Evolutionary conservation across 768 basidiomycete species (phyloP).

Genomic region (Boletus vermiculosoides): DNA sequence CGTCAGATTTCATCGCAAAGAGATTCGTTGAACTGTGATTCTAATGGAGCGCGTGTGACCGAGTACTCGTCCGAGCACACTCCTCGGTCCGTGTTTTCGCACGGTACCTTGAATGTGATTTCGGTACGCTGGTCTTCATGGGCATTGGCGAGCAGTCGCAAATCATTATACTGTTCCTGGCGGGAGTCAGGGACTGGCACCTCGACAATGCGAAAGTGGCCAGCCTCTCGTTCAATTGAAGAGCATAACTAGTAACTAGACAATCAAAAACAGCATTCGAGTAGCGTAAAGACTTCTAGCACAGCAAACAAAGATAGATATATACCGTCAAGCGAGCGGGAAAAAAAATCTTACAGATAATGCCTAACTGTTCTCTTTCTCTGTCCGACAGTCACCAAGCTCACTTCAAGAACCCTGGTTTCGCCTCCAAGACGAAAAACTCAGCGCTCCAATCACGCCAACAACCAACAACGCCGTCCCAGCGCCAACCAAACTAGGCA

Average conservation of each 20-base stretch:
- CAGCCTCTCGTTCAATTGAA: too few relatives aligned
- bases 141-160: too few relatives aligned
- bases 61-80: too few relatives aligned
- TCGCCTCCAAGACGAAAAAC: slow-evolving; percentile 67
- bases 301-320: slow-evolving; percentile 14
- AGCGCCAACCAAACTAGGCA: slow-evolving; percentile 78
- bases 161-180: too few relatives aligned
- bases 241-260: not conserved
- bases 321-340: slow-evolving; percentile 9
- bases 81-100: too few relatives aligned
- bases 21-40: too few relatives aligned
- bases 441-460: slow-evolving; percentile 74
- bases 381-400: not conserved
- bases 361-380: not conserved
- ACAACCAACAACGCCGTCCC: slow-evolving; percentile 81
- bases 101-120: too few relatives aligned
- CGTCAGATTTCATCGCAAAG: too few relatives aligned
- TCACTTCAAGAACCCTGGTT: slow-evolving; percentile 57
- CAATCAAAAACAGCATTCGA: not conserved
- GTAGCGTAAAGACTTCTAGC: slow-evolving; percentile 9
- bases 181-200: too few relatives aligned
- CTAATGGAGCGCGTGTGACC: too few relatives aligned
- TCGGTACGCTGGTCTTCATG: too few relatives aligned
- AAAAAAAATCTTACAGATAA: slow-evolving; percentile 9
- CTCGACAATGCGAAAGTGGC: too few relatives aligned